phyloP scores from a whole-genome alignment of 257 asterid species.

The Fraxinus anomala region DNA sequence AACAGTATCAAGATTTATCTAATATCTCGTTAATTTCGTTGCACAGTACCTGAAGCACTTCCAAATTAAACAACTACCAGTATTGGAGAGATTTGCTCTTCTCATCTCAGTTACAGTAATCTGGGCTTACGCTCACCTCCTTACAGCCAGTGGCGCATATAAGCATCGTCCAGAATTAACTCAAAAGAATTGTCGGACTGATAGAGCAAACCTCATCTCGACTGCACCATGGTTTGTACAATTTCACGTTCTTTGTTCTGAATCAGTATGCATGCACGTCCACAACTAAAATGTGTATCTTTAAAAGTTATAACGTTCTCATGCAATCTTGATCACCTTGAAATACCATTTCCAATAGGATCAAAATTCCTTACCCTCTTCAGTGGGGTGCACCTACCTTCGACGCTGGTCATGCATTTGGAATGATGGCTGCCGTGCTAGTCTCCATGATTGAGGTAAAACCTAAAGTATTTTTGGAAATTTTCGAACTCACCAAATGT shows the following conservation, averaged over 20 bases:
- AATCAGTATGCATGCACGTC: background rate
- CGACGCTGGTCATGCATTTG: conserved; percentile 96
- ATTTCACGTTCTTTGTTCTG: background rate
- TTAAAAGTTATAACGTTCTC: background rate
- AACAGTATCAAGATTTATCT: background rate
- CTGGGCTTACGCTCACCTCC: conserved; percentile 98
- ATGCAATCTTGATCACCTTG: background rate
- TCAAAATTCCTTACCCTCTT: conserved; percentile 93
- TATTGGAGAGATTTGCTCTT: conserved; percentile 83
- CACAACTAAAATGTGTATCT: background rate
- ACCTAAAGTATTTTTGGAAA: background rate
- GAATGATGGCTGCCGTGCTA: conserved; percentile 95
- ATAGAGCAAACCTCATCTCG: conserved; percentile 75
- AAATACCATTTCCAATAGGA: conserved; percentile 47
- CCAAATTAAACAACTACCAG: conserved; percentile 67
- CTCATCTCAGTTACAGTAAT: conserved; percentile 69
- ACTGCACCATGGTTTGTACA: conserved; percentile 86
- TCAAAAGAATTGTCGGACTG: conserved; percentile 79
- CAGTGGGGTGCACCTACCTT: conserved; percentile 99
- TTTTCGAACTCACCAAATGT: background rate
- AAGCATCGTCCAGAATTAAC: conserved; percentile 77
- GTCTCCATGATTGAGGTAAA: conserved; percentile 92
- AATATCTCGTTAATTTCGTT: conserved; percentile 8
- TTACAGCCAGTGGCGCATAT: conserved; percentile 96
- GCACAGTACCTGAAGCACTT: conserved; percentile 84